Conservation (phyloP, 768 basidiomycete species). For the Tulasnella sp. region DNA sequence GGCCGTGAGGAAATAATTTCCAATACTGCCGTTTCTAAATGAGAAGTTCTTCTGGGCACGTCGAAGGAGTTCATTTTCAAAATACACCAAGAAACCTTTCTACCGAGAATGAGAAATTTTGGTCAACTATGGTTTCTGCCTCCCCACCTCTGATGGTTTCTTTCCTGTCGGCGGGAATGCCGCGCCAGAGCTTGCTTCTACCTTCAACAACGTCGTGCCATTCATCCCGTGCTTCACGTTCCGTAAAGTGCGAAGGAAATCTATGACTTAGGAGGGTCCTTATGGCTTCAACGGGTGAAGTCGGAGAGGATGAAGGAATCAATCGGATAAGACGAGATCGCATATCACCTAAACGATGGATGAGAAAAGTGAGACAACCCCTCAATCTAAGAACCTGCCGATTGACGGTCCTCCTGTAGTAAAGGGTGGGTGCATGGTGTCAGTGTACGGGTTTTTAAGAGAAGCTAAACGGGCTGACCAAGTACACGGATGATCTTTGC, state of each 20-base stretch:
- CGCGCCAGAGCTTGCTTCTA: constrained; percentile 61
- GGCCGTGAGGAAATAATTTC: constrained; percentile 84
- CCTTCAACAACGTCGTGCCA: constrained; percentile 93
- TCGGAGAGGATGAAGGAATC: constrained; percentile 50
- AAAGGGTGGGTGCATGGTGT: constrained; percentile 6
- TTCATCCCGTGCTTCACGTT: constrained; percentile 68
- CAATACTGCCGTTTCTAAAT: constrained; percentile 83
- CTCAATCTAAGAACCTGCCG: constrained; percentile 31
- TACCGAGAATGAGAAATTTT: background rate
- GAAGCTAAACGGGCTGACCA: constrained; percentile 20
- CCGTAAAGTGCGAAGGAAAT: constrained; percentile 51
- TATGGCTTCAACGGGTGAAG: constrained; percentile 59
- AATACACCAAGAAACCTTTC: constrained; percentile 81
- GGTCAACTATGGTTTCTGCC: background rate
- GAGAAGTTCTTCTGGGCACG: constrained; percentile 90
- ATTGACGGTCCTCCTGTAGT: constrained; percentile 62
- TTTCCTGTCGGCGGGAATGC: constrained; percentile 79
- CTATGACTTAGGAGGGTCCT: constrained; percentile 67
- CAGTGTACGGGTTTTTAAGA: too few relatives aligned
- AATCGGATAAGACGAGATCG: constrained; percentile 79
- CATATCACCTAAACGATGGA: constrained; percentile 52
- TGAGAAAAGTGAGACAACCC: background rate
- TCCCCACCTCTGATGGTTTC: constrained; percentile 73
- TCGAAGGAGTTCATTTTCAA: constrained; percentile 75
- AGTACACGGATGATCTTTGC: constrained; percentile 67